A percentile compares a stretch with the other conserved stretches of the same genome.
phyloP scores from a whole-genome alignment of 495 filamentous ascomycete genomes.

The Letharia columbiana region DNA sequence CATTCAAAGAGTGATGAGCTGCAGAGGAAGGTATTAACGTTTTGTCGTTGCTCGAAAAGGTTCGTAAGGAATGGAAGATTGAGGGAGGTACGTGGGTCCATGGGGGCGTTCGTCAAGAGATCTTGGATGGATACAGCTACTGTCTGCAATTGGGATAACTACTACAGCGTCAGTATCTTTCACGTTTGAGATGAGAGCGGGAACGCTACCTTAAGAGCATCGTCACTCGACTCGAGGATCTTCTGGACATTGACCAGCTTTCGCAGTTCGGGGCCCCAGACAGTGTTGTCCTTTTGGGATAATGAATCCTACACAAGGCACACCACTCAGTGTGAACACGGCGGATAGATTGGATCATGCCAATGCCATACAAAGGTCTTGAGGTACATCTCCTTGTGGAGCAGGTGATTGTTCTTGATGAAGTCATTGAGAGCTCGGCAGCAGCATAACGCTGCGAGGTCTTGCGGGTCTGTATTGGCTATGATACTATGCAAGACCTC shows the following conservation, averaged over 20 bases:
- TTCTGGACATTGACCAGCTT: conserved; percentile 39
- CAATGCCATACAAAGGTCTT: conserved; percentile 34
- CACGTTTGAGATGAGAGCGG: background rate
- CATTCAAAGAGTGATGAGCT: conserved; percentile 46
- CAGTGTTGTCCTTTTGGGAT: conserved; percentile 13
- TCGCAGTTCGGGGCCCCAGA: conserved; percentile 43
- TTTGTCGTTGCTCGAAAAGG: conserved; percentile 30
- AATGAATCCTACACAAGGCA: conserved; percentile 34
- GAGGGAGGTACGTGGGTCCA: conserved; percentile 18
- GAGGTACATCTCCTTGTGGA: conserved; percentile 48
- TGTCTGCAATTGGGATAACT: conserved; percentile 3
- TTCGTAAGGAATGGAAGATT: conserved; percentile 30
- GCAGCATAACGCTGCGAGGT: conserved; percentile 39
- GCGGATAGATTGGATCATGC: conserved; percentile 3
- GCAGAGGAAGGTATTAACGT: conserved; percentile 39
- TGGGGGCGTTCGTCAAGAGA: conserved; percentile 27
- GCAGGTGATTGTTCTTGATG: conserved; percentile 40
- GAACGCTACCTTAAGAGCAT: conserved; percentile 32
- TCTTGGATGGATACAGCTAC: conserved; percentile 11
- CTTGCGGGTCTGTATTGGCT: conserved; percentile 42
- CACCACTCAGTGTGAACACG: conserved; percentile 9
- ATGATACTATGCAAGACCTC: conserved; percentile 53
- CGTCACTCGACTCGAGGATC: conserved; percentile 32
- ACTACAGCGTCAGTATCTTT: background rate
- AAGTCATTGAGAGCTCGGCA: conserved; percentile 42